A percentile compares a stretch with the other conserved stretches of the same genome.
Conservation (phyloP, 2,329 filamentous ascomycete genomes). For the Trichoderma hamatum region DNA sequence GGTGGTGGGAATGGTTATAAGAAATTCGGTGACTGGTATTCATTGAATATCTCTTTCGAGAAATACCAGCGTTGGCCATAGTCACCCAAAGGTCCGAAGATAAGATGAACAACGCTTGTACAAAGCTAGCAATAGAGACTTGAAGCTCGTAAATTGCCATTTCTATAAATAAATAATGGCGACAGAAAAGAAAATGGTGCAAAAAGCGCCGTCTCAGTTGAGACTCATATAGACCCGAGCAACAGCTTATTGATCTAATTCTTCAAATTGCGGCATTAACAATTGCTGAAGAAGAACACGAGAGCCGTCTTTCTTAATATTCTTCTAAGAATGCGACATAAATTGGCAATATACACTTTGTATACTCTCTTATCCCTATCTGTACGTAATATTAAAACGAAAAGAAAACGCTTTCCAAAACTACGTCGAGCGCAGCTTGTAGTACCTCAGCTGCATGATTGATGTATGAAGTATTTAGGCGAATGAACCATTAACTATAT, state of each 20-base stretch:
- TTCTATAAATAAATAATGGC: not conserved
- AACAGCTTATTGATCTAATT: not conserved
- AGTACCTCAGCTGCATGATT: not conserved
- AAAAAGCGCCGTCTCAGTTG: too few relatives aligned
- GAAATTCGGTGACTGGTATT: too few relatives aligned
- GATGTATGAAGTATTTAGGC: not conserved
- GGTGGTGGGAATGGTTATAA: not conserved
- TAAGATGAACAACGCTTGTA: too few relatives aligned
- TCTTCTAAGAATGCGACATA: not conserved
- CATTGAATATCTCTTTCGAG: too few relatives aligned
- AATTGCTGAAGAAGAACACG: not conserved
- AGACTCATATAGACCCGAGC: not conserved
- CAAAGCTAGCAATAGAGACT: not conserved
- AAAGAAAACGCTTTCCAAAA: not conserved
- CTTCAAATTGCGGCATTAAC: not conserved
- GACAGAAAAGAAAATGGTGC: too few relatives aligned
- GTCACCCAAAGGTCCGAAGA: too few relatives aligned
- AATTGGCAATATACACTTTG: not conserved
- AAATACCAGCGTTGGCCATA: too few relatives aligned
- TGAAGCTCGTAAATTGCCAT: not conserved
- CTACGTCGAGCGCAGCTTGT: not conserved
- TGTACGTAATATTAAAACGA: not conserved
- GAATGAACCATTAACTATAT: not conserved
- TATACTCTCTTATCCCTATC: not conserved
- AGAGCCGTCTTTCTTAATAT: not conserved